Base-by-base conservation (phyloP, 169 alveolate genomes). In the Hepatocystis sp. region DNA sequence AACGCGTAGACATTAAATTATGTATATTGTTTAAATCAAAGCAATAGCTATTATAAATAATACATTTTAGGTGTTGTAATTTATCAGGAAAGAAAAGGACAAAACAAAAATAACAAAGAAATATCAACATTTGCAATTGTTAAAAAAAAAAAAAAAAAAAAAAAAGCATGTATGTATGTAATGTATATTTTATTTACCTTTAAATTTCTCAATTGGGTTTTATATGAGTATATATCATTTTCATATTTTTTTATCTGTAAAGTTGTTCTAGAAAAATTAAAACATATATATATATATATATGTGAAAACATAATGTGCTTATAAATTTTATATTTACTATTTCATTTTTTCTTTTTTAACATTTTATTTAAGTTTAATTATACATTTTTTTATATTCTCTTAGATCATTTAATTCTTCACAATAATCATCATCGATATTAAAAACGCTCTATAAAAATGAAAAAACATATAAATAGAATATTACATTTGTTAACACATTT, bases 341-440 rank as follows among this genome's bases (percentile, higher is more conserved):
- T 42, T 56, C 58, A n/a, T 53, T 21, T 21, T 52, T 52, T 27
- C 17, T 28, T 27, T 46, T 66, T 47, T 44, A 64, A 42, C 40
- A 32, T 28, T 23, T 25, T 58, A 32, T 71, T n/a, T 44, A 56
- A 27, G 49, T 67, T 67, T 58, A 71, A 17, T 56, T 42, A 63
- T 71, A 71, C 86, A 71, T n/a, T 30, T 65, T 60, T 51, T 71
- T 71, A 58, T 71, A 71, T 49, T 71, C 78, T 49, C 76, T 42
- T 27, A 71, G 86, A 1, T 71, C 78, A 34, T 71, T 58, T 58
- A 71, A 71, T 51, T 71, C 86, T 51, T 27, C 13, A 13, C 25
- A 55, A 21, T 21, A 52, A 28, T 71, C 68, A 32, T 32, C 78
- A 36, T 19, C 7, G 36, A 58, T 56, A 28, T 71, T 36, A 67